Conservation (phyloP, 2,329 filamentous ascomycete genomes). For the Penicillium expansum region DNA sequence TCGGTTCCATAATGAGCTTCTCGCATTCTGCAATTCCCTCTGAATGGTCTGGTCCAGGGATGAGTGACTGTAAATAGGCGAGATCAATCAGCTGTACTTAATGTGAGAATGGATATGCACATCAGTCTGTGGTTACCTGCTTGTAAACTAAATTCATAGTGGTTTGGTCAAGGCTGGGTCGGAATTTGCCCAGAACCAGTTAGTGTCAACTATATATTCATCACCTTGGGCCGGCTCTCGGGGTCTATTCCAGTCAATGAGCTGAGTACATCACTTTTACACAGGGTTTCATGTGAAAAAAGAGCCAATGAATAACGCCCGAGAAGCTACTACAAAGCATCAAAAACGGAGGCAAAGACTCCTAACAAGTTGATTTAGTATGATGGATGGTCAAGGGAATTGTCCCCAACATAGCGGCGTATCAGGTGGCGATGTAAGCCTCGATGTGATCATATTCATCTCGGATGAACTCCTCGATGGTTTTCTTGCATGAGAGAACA, state of each 20-base stretch:
- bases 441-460: not conserved
- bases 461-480: not conserved
- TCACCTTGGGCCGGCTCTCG: not conserved
- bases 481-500: not conserved
- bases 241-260: not conserved
- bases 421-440: not conserved
- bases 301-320: not conserved
- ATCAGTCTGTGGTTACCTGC: not conserved
- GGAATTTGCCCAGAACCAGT: no score
- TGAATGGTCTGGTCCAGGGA: not conserved
- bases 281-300: not conserved
- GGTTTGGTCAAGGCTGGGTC: not conserved
- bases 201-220: not conserved
- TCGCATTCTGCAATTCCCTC: constrained; percentile 1
- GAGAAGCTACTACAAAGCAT: not conserved
- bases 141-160: not conserved
- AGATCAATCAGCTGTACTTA: constrained; percentile 27
- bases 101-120: constrained; percentile 31
- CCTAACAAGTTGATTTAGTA: not conserved
- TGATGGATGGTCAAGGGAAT: not conserved
- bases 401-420: not conserved
- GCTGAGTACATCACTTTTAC: not conserved
- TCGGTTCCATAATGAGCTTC: constrained; percentile 1
- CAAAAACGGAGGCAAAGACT: not conserved
- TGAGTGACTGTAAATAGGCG: constrained; percentile 21